Base-by-base conservation (phyloP, 352 stramenopile species). In the Phytophthora megakarya region DNA sequence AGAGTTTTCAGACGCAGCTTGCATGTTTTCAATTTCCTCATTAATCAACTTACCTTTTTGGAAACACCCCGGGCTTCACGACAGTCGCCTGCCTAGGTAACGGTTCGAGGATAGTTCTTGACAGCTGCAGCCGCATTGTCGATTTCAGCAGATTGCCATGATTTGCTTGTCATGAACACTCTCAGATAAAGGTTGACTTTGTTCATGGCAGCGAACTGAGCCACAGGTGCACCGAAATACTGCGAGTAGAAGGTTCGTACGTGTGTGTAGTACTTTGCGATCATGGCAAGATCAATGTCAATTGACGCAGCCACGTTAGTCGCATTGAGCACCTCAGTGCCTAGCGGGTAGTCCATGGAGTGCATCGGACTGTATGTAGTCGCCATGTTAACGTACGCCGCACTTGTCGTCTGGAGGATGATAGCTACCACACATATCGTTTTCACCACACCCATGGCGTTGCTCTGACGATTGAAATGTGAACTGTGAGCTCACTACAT, bases 191-290 rank as follows among this genome's bases (percentile, higher is more conserved):
- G 50, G 64, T 86, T 84, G 25, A 89, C 25, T n/a, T 70, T 66
- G 57, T 86, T 75, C 65, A 76, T 75, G 21, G 47, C 62, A 0
- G 77, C 77, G 50, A 79, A 81, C 39, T 74, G 54, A 19, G 75
- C 63, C 22, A 85, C 58, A 21, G 69, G 40, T n/a, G 76, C 73
- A 37, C 72, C 76, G 35, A 70, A 84, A 45, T 75, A 80, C 45
- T 76, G 69, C 42, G 80, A 73, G 59, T 88, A 78, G 68, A 79
- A 89, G n/a, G 78, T 88, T 50, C 76, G 80, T 28, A 78, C 73
- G 13, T 35, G 52, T 10, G 72, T 78, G 56, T 81, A 80, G 57
- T 80, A 67, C 51, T 78, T 26, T 23, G 61, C 67, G 37, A 88
- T 76, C 32, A 81, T 65, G 8, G 33, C 38, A 28, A 89, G 76